Evolutionary conservation across 2,329 filamentous ascomycete genomes (phyloP), one percentile per base, ranked within the genome.

Genomic region (Microascus cirrosus): DNA sequence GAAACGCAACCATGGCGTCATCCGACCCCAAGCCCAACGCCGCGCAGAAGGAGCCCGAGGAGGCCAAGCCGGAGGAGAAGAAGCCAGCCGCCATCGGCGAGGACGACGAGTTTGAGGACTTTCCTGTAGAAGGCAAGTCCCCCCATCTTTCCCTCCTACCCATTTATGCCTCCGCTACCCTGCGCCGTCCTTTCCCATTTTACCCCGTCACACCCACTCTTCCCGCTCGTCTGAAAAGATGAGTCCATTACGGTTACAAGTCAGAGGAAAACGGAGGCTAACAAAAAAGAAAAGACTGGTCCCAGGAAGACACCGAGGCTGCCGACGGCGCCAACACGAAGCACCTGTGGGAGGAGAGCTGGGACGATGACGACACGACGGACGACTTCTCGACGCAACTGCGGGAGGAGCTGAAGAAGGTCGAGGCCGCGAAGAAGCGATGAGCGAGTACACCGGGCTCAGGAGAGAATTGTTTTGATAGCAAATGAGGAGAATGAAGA

Each of bases 51-150:
- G 68, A 71, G 61, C 69, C 70, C 61, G 65, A 71, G 58, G 73
- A 76, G 64, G 60, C 70, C 55, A 60, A 61, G 53, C 58, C 74
- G 2, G 34, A 58, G 48, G 53, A 56, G 50, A 58, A 59, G 52
- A 53, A 78, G 63, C 76, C 83, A 67, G 65, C 86, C 36, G 82
- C 88, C 59, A 81, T 97, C 32, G 94, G 96, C 72, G 94, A 99
- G 72, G 94, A 99, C 69, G 94, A 99, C 72, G 94, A 99, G 77
- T 99, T 99, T 68, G 94, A 99, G 71, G 94, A 99, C 72, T 99
- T 99, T 69, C 94, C 94, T 28, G 89, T 95, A 59, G 93, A 99
- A 75, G 91, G 94, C 96, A 74, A 50, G 77, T 68, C 36, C 15
- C 20, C 54, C n/a, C n/a, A n/a, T n/a, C 15, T 11, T 20, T 48